phyloP scores from a whole-genome alignment of 768 basidiomycete species.

The Tulasnella sp. region DNA sequence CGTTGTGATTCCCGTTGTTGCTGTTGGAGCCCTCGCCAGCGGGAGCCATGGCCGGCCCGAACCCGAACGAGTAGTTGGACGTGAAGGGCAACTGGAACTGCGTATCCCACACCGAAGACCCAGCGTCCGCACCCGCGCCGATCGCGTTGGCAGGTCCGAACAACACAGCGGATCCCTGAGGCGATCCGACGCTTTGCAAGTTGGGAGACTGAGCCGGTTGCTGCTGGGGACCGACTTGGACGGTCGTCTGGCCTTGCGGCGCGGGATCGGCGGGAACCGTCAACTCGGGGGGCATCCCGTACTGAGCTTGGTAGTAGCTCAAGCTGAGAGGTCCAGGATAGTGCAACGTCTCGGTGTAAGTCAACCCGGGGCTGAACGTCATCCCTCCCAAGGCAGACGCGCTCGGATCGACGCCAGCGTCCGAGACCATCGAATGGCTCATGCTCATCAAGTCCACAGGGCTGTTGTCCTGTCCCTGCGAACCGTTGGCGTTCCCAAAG shows the following conservation, averaged over 20 bases:
- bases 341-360: constrained; percentile 14
- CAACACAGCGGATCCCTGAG: background rate
- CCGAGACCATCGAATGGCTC: constrained; percentile 7
- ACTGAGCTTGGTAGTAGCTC: constrained; percentile 5
- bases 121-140: background rate
- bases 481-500: background rate
- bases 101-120: background rate
- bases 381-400: constrained; percentile 7
- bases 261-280: background rate
- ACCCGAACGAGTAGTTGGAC: constrained; percentile 1
- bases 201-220: background rate
- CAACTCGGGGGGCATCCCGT: background rate
- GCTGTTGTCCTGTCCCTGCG: constrained; percentile 4
- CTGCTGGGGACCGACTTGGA: background rate
- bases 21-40: background rate
- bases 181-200: background rate
- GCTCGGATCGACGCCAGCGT: constrained; percentile 6
- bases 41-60: background rate
- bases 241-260: background rate
- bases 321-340: constrained; percentile 13
- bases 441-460: constrained; percentile 12
- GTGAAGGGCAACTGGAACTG: constrained; percentile 6
- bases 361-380: constrained; percentile 15
- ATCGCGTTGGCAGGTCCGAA: background rate
- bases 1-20: background rate